These are phyloP conservation scores for Lepidium aucheri DNA, from an alignment of 345 rosid genomes.

Conservation along the genomic window DNA sequence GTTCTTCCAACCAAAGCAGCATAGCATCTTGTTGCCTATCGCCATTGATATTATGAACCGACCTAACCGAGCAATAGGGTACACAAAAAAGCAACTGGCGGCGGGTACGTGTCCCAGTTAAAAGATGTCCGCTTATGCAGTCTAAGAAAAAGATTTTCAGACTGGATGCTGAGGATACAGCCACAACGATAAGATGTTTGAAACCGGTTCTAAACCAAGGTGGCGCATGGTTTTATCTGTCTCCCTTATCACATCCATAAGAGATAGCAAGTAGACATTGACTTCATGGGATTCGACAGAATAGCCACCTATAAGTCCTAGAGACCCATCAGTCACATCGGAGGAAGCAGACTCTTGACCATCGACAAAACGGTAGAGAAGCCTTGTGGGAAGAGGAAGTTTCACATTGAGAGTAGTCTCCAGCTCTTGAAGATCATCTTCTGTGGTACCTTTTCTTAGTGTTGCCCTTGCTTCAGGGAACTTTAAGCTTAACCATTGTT, in stretches of 20 bases:
- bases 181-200: slow-evolving; percentile 41
- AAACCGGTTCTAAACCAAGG: slow-evolving; percentile 24
- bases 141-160: slow-evolving; percentile 66
- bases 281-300: slow-evolving; percentile 38
- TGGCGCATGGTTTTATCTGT: slow-evolving; percentile 29
- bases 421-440: slow-evolving; percentile 44
- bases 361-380: slow-evolving; percentile 74
- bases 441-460: slow-evolving; percentile 66
- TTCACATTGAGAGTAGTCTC: slow-evolving; percentile 49
- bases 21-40: slow-evolving; percentile 66
- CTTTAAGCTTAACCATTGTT: slow-evolving; percentile 48
- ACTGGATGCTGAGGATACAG: slow-evolving; percentile 32
- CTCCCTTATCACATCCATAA: slow-evolving; percentile 36
- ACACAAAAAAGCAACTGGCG: slow-evolving; percentile 86
- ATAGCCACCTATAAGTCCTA: slow-evolving; percentile 86
- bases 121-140: slow-evolving; percentile 66
- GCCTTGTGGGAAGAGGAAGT: slow-evolving; percentile 67
- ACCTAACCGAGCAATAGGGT: slow-evolving; percentile 44
- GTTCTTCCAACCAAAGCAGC: slow-evolving; percentile 95
- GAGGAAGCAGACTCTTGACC: slow-evolving; percentile 45
- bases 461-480: slow-evolving; percentile 73
- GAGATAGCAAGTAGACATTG: slow-evolving; percentile 63
- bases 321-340: neutral
- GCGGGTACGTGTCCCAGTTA: slow-evolving; percentile 46
- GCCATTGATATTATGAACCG: slow-evolving; percentile 35